Base-by-base conservation (phyloP, 1,284 basidiomycete genomes). In the Phenoliferia sp. region DNA sequence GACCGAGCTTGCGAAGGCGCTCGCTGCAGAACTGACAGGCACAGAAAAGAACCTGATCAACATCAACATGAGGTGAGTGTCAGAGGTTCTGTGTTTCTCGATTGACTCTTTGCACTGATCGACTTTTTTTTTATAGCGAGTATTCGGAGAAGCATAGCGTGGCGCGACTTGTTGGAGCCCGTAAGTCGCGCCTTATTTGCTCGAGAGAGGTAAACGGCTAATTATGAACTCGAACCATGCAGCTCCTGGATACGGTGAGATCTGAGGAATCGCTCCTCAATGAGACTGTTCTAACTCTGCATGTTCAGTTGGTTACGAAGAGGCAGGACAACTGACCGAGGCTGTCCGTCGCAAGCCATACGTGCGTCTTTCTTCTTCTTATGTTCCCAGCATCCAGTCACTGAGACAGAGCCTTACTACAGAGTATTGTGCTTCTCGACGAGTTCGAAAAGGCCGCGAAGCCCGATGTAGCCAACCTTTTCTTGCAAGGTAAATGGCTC, bases 41-140 rank as follows among this genome's bases (percentile, higher is more conserved):
- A 69, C 52, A 15, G 71, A 72, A 55, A 36, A 44, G 32, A 71
- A 71, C 34, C 63, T 75, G n/a, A 90, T 94, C 71, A 90, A 88
- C 71, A 90, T 94, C 78, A 93, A 94, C 77, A 93, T 93, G 90
- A 91, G n/a, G n/a, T n/a, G n/a, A n/a, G n/a, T n/a, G n/a, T n/a
- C n/a, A n/a, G n/a, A n/a, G 89, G 15, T 55, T 5, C 22, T 54
- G 12, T n/a, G 4, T 28, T 55, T 28, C 28, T 36, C 26, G 61
- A 61, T 26, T 44, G 17, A 33, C 6, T 28, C 35, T 59, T 39
- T 36, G 64, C 59, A 60, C 61, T 44, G 10, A 58, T 31, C 26
- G 10, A 3, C 12, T 33, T 54, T 52, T 34, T 29, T 26, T 63
- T 44, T 59, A 48, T 44, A 65, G 66, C 34, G 73, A 86, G 84